Conservation (phyloP, 805 yeast species). For the Metschnikowia peoriensis region DNA sequence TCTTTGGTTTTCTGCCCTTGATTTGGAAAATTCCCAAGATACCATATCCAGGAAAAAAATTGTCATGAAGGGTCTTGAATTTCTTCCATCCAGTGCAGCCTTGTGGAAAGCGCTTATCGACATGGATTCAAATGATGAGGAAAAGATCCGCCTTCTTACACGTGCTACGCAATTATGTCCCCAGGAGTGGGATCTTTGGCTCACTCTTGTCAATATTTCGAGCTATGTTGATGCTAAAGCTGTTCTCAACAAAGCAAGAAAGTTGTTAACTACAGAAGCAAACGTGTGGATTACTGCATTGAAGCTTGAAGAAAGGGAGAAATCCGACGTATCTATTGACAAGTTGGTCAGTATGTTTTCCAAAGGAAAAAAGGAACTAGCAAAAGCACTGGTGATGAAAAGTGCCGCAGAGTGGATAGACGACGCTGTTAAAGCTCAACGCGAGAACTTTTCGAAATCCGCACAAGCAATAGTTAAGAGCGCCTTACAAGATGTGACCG, state of each 20-base stretch:
- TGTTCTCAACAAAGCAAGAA: conserved; percentile 60
- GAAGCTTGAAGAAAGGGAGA: conserved; percentile 60
- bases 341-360: conserved; percentile 48
- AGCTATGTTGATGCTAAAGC: conserved; percentile 48
- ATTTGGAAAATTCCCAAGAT: conserved; percentile 56
- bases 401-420: conserved; percentile 50
- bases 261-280: conserved; percentile 26
- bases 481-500: conserved; percentile 31
- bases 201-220: conserved; percentile 49
- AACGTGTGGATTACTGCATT: conserved; percentile 68
- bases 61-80: conserved; percentile 69
- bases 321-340: conserved; percentile 37
- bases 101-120: conserved; percentile 72
- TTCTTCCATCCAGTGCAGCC: conserved; percentile 50
- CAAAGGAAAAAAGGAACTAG: conserved; percentile 44
- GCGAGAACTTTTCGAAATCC: conserved; percentile 43
- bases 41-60: conserved; percentile 50
- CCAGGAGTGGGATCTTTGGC: conserved; percentile 62
- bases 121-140: conserved; percentile 51
- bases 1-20: conserved; percentile 73
- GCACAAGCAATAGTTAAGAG: conserved; percentile 52
- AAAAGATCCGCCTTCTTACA: conserved; percentile 50
- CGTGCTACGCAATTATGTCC: conserved; percentile 76
- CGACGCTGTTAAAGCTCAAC: conserved; percentile 55
- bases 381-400: conserved; percentile 22